Evolutionary conservation across 306 rosid species (phyloP).

Genomic region (Abrus precatorius): DNA sequence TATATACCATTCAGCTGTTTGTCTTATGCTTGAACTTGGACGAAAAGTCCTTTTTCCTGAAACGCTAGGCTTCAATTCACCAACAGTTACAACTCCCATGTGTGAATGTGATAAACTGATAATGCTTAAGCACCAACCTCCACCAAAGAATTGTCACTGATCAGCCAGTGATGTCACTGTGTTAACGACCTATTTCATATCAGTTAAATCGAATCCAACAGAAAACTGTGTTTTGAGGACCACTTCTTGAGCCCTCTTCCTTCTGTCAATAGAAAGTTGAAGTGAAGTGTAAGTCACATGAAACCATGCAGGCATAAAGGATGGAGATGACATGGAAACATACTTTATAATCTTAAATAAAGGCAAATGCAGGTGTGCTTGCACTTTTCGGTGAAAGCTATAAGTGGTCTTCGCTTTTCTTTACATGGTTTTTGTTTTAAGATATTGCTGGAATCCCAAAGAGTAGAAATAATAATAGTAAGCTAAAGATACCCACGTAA

Average conservation of each 20-base stretch:
- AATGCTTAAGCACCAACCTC: constrained; percentile 37
- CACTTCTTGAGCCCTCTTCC: constrained; percentile 46
- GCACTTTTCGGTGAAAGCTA: constrained; percentile 96
- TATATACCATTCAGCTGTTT: constrained; percentile 94
- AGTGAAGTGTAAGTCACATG: constrained; percentile 70
- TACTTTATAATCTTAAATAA: constrained; percentile 72
- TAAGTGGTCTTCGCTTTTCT: constrained; percentile 45
- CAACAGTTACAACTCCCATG: constrained; percentile 94
- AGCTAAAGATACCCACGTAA: constrained; percentile 60
- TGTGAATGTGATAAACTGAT: neutral
- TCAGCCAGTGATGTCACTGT: constrained; percentile 20
- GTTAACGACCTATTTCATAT: neutral
- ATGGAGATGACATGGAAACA: constrained; percentile 57
- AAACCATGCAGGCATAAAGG: constrained; percentile 65
- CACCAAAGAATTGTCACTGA: constrained; percentile 44
- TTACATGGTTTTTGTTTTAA: constrained; percentile 48
- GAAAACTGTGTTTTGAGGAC: constrained; percentile 48
- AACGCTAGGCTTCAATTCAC: constrained; percentile 93
- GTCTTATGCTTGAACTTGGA: constrained; percentile 90
- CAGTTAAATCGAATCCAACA: neutral
- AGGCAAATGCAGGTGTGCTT: constrained; percentile 57
- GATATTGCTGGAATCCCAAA: constrained; percentile 70
- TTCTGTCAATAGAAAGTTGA: constrained; percentile 50
- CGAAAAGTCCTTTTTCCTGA: constrained; percentile 89
- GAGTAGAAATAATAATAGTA: constrained; percentile 61